Percentiles rank a stretch among this genome's conserved stretches.
These are phyloP conservation scores for Parasitella parasitica DNA, from an alignment of 371 early-diverging fungal species.

Conservation along the genomic window DNA sequence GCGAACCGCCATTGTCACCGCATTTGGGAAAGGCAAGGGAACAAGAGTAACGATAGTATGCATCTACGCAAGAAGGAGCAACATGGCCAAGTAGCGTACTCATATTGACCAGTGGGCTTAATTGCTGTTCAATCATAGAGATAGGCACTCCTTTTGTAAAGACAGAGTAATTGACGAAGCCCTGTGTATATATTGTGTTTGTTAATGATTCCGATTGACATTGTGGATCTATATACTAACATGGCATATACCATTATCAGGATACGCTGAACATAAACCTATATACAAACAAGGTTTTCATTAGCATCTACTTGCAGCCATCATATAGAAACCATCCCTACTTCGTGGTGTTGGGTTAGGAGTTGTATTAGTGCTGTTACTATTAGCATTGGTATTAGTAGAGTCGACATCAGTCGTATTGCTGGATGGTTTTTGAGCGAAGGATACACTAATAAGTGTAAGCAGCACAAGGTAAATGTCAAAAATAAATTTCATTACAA, in stretches of 20 bases:
- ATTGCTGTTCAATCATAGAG: constrained; percentile 24
- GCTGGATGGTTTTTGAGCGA: constrained; percentile 3
- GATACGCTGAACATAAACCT: constrained; percentile 18
- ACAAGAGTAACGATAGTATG: constrained; percentile 42
- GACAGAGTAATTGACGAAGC: constrained; percentile 36
- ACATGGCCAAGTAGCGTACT: constrained; percentile 4
- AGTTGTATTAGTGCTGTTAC: neutral
- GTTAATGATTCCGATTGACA: neutral
- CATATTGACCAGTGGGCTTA: constrained; percentile 11
- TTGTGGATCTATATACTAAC: neutral
- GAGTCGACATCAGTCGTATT: neutral
- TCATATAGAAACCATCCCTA: neutral
- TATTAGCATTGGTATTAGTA: neutral
- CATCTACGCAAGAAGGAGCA: constrained; percentile 40
- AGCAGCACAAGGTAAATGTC: neutral
- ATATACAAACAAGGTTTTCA: neutral
- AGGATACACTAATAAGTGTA: neutral
- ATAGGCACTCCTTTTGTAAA: constrained; percentile 22
- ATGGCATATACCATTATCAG: constrained; percentile 16
- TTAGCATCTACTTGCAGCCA: no score
- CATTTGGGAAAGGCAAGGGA: constrained; percentile 40
- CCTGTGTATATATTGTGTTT: constrained; percentile 18
- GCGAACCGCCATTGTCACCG: constrained; percentile 15
- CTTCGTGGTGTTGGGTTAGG: constrained; percentile 1
- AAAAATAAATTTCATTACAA: neutral